A percentile compares a stretch with the other conserved stretches of the same genome.
phyloP scores from a whole-genome alignment of 768 basidiomycete genomes.

The Cyclocybe aegerita region DNA sequence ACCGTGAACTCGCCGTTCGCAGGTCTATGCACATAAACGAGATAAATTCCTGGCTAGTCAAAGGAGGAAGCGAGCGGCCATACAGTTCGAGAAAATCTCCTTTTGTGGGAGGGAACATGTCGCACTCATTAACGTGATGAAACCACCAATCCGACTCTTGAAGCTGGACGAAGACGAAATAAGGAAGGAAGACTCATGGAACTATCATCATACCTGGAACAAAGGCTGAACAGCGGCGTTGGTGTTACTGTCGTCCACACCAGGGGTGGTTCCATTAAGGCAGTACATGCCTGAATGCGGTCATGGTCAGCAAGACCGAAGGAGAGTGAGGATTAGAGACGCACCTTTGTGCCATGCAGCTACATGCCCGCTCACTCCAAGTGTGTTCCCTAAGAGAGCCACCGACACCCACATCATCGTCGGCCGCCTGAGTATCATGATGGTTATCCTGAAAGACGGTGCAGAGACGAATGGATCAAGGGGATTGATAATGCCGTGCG shows the following conservation, averaged over 20 bases:
- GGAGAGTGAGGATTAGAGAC: not conserved
- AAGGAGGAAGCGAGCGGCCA: conserved; percentile 7
- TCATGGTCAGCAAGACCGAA: not conserved
- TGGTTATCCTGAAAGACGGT: no score
- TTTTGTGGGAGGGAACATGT: conserved; percentile 41
- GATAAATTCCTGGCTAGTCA: not conserved
- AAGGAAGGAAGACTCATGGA: not conserved
- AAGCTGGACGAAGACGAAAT: conserved; percentile 19
- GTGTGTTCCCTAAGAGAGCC: not conserved
- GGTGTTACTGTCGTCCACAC: conserved; percentile 28
- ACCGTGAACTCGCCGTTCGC: conserved; percentile 41
- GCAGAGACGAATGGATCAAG: no score
- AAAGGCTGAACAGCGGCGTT: conserved; percentile 32
- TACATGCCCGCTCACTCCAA: conserved; percentile 18
- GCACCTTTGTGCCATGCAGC: conserved; percentile 30
- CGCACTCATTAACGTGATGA: conserved; percentile 43
- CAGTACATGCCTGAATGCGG: conserved; percentile 32
- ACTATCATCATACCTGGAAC: conserved; percentile 22
- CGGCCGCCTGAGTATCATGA: not conserved
- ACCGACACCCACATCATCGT: not conserved
- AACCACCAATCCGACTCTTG: conserved; percentile 40
- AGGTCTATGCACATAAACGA: conserved; percentile 25
- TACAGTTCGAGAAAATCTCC: conserved; percentile 45
- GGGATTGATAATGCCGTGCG: no score
- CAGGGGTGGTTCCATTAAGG: conserved; percentile 29